Evolutionary conservation across 169 alveolate genomes (phyloP).

Genomic region (Eimeria praecox): DNA sequence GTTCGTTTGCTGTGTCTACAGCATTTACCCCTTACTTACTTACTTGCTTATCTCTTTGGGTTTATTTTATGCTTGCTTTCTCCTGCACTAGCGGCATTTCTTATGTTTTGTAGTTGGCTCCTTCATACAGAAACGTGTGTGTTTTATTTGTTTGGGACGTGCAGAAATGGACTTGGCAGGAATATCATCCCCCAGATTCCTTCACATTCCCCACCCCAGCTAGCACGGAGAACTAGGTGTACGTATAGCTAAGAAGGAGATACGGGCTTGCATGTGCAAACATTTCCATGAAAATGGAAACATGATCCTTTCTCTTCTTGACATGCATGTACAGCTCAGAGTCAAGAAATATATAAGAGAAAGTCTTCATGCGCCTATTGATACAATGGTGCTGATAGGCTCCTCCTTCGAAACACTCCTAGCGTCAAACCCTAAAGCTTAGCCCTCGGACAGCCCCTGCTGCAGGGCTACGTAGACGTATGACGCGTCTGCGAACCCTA

Average conservation of each 20-base stretch:
- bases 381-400: background rate
- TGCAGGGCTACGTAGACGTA: background rate
- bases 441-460: slow-evolving; percentile 3
- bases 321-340: background rate
- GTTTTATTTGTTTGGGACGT: background rate
- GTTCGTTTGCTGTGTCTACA: no score
- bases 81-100: background rate
- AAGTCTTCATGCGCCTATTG: background rate
- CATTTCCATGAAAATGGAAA: background rate
- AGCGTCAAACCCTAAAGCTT: slow-evolving; percentile 7
- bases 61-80: background rate
- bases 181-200: slow-evolving; percentile 63
- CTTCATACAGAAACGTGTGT: no score
- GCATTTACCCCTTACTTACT: no score
- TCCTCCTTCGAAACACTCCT: background rate
- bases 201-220: slow-evolving; percentile 40
- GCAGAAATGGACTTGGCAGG: slow-evolving; percentile 68
- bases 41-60: no score
- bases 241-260: background rate
- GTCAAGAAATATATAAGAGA: background rate
- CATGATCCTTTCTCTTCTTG: background rate
- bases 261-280: background rate
- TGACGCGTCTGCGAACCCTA: background rate
- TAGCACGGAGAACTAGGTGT: background rate
- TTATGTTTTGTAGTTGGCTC: background rate